phyloP scores from a whole-genome alignment of 2,329 filamentous ascomycete genomes.

The Paecilomyces dactylethromorphus region DNA sequence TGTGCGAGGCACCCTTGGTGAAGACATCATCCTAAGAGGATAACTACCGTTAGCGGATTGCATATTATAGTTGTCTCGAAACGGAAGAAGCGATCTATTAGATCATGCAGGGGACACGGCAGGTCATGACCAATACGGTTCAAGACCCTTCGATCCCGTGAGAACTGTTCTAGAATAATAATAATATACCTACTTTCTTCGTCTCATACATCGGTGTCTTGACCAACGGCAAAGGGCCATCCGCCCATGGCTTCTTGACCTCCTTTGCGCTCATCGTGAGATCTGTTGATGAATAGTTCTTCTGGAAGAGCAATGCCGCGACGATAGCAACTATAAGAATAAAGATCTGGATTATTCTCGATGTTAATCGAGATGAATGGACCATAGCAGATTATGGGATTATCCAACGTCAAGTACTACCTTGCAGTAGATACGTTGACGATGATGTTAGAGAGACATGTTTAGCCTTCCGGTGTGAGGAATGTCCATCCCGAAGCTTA shows the following conservation, averaged over 20 bases:
- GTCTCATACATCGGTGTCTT: constrained; percentile 2
- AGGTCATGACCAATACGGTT: too few relatives aligned
- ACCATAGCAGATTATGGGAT: too few relatives aligned
- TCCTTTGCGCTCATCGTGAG: not conserved
- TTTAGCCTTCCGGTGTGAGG: not conserved
- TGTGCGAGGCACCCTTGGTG: not conserved
- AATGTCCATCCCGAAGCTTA: not conserved
- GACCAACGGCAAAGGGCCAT: constrained; percentile 2
- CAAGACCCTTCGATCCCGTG: too few relatives aligned
- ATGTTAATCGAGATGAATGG: too few relatives aligned
- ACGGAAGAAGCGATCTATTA: too few relatives aligned
- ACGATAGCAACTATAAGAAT: not conserved
- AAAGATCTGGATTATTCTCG: too few relatives aligned
- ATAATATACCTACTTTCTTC: not conserved
- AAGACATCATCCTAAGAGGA: constrained; percentile 4
- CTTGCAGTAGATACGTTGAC: too few relatives aligned
- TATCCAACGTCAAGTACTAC: too few relatives aligned
- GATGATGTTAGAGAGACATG: too few relatives aligned
- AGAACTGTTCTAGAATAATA: not conserved
- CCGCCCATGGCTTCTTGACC: constrained; percentile 1
- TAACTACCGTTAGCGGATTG: not conserved
- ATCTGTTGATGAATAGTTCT: not conserved
- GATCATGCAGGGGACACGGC: too few relatives aligned
- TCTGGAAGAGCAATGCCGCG: not conserved
- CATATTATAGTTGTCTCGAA: not conserved